Evolutionary conservation across 2,329 filamentous ascomycete genomes (phyloP).

Genomic region (Pseudogymnoascus pannorum): DNA sequence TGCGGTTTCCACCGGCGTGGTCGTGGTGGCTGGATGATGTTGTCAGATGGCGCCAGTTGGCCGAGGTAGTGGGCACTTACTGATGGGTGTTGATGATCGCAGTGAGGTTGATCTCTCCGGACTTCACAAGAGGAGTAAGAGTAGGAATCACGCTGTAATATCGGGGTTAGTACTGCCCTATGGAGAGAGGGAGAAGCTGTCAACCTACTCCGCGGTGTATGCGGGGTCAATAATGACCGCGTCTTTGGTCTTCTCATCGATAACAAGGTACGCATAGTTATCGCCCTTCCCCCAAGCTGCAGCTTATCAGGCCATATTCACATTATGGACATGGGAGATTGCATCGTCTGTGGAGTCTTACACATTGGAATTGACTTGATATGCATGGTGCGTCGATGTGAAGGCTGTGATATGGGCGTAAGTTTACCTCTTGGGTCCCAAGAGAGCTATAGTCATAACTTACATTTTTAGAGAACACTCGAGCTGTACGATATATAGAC

Average conservation of each 20-base stretch:
- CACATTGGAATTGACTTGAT: conserved; percentile 86
- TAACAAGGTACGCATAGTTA: conserved; percentile 79
- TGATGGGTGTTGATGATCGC: conserved; percentile 96
- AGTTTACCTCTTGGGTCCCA: not conserved
- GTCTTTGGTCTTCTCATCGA: conserved; percentile 72
- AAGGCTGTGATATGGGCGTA: not conserved
- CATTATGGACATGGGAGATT: not conserved
- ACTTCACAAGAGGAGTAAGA: conserved; percentile 64
- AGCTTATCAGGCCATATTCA: conserved; percentile 13
- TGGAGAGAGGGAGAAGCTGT: not conserved
- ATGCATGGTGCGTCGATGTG: conserved; percentile 54
- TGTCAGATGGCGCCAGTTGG: conserved; percentile 6
- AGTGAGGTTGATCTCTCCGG: conserved; percentile 70
- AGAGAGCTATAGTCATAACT: not conserved
- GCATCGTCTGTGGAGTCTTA: conserved; percentile 38
- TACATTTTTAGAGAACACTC: not conserved
- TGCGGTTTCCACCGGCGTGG: conserved; percentile 84
- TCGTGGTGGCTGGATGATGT: conserved; percentile 67
- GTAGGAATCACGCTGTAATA: conserved; percentile 48
- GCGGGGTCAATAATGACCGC: conserved; percentile 75
- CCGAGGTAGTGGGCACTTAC: conserved; percentile 47
- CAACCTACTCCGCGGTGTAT: conserved; percentile 63
- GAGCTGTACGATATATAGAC: not conserved
- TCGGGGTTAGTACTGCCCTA: conserved; percentile 10
- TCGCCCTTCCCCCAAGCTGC: conserved; percentile 69